Conservation (phyloP, 2,329 filamentous ascomycete genomes). For the Nemania sp. region DNA sequence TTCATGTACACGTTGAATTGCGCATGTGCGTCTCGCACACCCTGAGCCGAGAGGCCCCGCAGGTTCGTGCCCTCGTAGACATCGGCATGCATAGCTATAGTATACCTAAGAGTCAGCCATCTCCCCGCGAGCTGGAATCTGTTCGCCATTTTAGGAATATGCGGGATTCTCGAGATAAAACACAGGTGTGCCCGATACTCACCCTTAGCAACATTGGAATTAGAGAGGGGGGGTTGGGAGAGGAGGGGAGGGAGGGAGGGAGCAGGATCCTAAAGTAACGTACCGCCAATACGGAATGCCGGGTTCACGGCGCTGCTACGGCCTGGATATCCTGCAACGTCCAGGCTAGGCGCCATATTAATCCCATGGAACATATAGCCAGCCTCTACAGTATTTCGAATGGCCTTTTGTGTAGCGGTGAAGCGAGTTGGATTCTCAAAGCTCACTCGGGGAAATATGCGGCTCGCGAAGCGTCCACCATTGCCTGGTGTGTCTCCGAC, state of each 20-base stretch:
- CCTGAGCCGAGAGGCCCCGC: conserved; percentile 31
- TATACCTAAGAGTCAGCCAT: conserved; percentile 1
- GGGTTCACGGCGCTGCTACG: conserved; percentile 46
- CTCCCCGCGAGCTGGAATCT: neutral
- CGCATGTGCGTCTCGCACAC: conserved; percentile 30
- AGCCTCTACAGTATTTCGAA: conserved; percentile 45
- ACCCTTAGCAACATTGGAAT: too few relatives aligned
- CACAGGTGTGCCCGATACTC: neutral
- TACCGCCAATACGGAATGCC: conserved; percentile 46
- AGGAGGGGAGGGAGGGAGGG: too few relatives aligned
- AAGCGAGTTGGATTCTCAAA: conserved; percentile 34
- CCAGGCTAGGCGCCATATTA: conserved; percentile 38
- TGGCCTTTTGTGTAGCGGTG: conserved; percentile 36
- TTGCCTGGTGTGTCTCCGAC: conserved; percentile 39
- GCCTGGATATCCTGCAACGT: conserved; percentile 40
- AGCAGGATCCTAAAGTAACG: neutral
- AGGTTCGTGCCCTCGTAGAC: conserved; percentile 32
- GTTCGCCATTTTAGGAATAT: neutral
- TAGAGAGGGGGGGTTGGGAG: neutral
- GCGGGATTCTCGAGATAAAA: neutral
- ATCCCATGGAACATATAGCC: conserved; percentile 44
- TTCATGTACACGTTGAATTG: conserved; percentile 34
- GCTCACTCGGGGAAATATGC: conserved; percentile 40
- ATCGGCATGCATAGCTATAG: conserved; percentile 41
- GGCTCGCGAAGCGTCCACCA: conserved; percentile 39